Base-by-base conservation (phyloP, 371 early-diverging fungal species). In the Mortierella sp. region DNA sequence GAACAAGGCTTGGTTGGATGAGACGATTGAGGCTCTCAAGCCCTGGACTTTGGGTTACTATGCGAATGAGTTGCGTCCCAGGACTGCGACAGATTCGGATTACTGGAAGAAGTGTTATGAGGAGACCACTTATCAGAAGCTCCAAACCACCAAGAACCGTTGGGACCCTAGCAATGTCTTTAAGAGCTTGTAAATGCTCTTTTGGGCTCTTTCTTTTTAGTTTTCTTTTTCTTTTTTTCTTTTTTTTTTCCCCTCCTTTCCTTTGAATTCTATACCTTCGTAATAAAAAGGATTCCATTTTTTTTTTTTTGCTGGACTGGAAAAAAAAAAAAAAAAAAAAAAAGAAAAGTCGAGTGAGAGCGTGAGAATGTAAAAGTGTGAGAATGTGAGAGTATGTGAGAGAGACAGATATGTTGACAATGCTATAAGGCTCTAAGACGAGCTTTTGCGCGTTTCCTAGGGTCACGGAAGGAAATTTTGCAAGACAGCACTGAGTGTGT, bases 51-150 rank as follows among this genome's bases (percentile, higher is more conserved):
- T 60, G n/a, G 60, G 60, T 7, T 60, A 47, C 60, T 60, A 60
- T 26, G 60, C 60, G 26, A 60, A 60, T 28, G 60, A 60, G 47
- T 28, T 60, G 26, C 60, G 60, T 28, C 60, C 60, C 25, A n/a
- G 45, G 16, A 4, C 46, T 21, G 26, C 47, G 26, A 7, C 21
- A 4, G 60, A 60, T 15, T 5, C 12, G 7, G n/a, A 60, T 16
- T 60, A 60, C 60, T 60, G 60, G 60, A 15, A 23, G 23, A 60
- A 47, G 60, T 60, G 60, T 47, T 60, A 60, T n/a, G 48, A 60
- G 25, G n/a, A 45, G 11, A 21, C 7, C 25, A 60, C 60, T 47
- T 60, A 60, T 47, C 26, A 60, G 60, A 60, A 43, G 6, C 46
- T 60, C 15, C 6, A 43, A 21, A 21, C 14, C 46, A 60, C 60